phyloP scores from a whole-genome alignment of 2,329 filamentous ascomycete species.

The Claviceps arundinis region DNA sequence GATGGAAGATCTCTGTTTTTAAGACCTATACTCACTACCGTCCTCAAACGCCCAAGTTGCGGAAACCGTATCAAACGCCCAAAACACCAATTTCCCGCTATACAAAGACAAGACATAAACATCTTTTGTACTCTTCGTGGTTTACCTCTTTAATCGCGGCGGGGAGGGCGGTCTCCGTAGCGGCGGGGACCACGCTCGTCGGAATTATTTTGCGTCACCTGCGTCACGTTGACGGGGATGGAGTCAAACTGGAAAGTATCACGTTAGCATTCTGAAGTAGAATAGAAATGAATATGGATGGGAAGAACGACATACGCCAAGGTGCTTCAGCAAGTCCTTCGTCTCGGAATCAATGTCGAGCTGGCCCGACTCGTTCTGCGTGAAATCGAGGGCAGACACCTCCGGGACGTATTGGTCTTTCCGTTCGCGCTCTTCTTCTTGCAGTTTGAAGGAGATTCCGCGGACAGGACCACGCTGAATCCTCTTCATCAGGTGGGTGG shows the following conservation, averaged over 20 bases:
- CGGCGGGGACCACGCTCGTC: conserved; percentile 66
- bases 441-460: conserved; percentile 99
- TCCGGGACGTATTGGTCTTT: conserved; percentile 99
- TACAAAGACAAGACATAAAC: neutral
- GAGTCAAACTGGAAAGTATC: conserved; percentile 64
- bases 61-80: conserved; percentile 30
- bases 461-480: conserved; percentile 98
- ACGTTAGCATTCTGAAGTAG: conserved; percentile 13
- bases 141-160: conserved; percentile 16
- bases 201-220: conserved; percentile 78
- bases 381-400: conserved; percentile 96
- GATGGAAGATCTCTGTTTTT: conserved; percentile 41
- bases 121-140: neutral
- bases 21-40: conserved; percentile 44
- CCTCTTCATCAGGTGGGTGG: conserved; percentile 98
- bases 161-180: conserved; percentile 49
- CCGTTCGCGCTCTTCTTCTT: conserved; percentile 99
- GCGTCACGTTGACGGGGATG: conserved; percentile 91
- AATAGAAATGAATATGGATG: neutral
- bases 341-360: conserved; percentile 95
- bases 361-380: conserved; percentile 84
- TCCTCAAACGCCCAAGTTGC: conserved; percentile 44
- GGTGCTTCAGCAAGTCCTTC: conserved; percentile 97
- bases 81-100: conserved; percentile 24
- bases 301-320: conserved; percentile 63